Evolutionary conservation across 116 monocot species (phyloP).

Genomic region (Cymodocea nodosa): DNA sequence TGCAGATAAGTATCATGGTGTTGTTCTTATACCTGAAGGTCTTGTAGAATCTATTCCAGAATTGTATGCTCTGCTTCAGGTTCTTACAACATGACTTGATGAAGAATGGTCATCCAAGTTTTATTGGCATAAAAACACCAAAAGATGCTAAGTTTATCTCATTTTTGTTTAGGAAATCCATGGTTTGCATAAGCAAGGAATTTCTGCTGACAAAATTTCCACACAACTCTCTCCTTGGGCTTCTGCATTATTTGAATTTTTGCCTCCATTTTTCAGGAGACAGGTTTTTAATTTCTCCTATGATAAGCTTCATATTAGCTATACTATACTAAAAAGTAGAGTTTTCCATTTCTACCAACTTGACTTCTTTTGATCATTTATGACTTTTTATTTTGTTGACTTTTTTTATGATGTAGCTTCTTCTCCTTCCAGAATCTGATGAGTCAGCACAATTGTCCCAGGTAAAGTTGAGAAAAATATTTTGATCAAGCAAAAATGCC

Average conservation of each 20-base stretch:
- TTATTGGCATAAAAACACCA: not conserved
- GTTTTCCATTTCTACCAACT: not conserved
- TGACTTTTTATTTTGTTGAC: not conserved
- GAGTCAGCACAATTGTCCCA: slow-evolving; percentile 80
- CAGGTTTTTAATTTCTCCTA: slow-evolving; percentile 27
- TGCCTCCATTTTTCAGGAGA: slow-evolving; percentile 74
- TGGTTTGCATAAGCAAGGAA: slow-evolving; percentile 51
- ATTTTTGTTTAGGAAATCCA: slow-evolving; percentile 53
- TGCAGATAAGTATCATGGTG: slow-evolving; percentile 69
- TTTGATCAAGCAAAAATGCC: not conserved
- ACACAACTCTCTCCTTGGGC: slow-evolving; percentile 92
- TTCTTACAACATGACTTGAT: slow-evolving; percentile 1
- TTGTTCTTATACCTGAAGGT: slow-evolving; percentile 81
- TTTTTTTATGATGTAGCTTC: slow-evolving; percentile 33
- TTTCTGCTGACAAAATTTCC: slow-evolving; percentile 62
- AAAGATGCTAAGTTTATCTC: not conserved
- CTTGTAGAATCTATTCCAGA: slow-evolving; percentile 89
- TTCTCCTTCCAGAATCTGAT: slow-evolving; percentile 92
- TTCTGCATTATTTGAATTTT: slow-evolving; percentile 81
- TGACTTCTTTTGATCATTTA: not conserved
- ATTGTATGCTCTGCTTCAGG: slow-evolving; percentile 70
- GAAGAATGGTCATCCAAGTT: too few species aligned
- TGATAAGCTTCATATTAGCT: too few species aligned
- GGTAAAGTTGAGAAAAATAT: slow-evolving; percentile 17
- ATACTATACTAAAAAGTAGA: too few species aligned